Conservation (phyloP, 306 rosid genomes). For the Trichosanthes truncata region DNA sequence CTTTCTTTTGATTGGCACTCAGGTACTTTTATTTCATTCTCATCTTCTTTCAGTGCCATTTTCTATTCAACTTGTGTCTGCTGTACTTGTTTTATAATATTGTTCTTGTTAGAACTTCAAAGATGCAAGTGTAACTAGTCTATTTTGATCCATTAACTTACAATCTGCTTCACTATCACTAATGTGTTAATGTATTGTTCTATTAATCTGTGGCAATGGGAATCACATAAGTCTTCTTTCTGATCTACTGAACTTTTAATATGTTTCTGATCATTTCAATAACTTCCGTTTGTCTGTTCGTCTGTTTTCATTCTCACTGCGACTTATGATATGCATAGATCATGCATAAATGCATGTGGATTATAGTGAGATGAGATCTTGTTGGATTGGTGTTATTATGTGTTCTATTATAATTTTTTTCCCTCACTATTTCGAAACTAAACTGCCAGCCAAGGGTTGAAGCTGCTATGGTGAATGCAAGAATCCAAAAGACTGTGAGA, state of each 20-base stretch:
- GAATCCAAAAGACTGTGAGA: constrained; percentile 77
- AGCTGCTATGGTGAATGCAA: constrained; percentile 98
- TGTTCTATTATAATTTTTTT: background rate
- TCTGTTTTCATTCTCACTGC: background rate
- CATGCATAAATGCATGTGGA: background rate
- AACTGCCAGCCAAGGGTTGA: constrained; percentile 86
- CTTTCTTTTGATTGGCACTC: constrained; percentile 90
- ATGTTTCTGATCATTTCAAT: background rate
- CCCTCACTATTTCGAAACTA: constrained; percentile 13
- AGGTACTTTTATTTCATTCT: constrained; percentile 41
- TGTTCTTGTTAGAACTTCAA: background rate
- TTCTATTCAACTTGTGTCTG: constrained; percentile 9
- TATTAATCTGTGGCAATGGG: background rate
- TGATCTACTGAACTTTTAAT: background rate
- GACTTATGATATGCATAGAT: background rate
- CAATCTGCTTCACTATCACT: background rate
- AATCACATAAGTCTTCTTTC: background rate
- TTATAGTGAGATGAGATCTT: background rate
- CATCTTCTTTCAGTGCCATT: constrained; percentile 1
- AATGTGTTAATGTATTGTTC: background rate
- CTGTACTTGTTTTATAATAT: background rate
- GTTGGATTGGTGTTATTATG: background rate
- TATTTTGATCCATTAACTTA: background rate
- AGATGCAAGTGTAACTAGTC: background rate
- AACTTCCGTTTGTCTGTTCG: background rate